Evolutionary conservation across 345 rosid species (phyloP).

Genomic region (Anacardium occidentale): DNA sequence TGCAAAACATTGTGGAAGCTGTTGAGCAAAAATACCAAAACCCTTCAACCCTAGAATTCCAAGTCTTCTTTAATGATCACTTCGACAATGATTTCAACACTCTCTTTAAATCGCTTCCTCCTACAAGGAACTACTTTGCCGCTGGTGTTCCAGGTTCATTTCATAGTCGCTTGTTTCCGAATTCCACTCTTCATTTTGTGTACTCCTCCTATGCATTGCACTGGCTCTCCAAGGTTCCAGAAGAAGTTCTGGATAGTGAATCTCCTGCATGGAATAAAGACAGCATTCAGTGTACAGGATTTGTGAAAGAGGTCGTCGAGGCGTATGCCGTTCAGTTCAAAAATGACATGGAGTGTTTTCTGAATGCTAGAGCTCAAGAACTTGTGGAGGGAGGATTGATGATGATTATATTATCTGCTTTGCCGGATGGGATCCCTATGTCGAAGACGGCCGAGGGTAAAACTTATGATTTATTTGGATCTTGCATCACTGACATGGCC

Average conservation of each 20-base stretch:
- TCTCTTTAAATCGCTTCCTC: constrained; percentile 36
- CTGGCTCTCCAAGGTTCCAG: constrained; percentile 12
- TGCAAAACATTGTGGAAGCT: constrained; percentile 44
- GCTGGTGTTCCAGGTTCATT: constrained; percentile 14
- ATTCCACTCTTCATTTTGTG: constrained; percentile 3
- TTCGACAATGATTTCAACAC: constrained; percentile 46
- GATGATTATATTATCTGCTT: background rate
- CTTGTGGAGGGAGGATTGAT: constrained; percentile 15
- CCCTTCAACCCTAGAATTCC: constrained; percentile 21
- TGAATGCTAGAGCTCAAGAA: constrained; percentile 16
- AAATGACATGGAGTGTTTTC: constrained; percentile 5
- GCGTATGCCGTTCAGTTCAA: constrained; percentile 9
- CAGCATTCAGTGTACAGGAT: background rate
- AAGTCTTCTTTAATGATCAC: constrained; percentile 40
- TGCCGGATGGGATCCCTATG: background rate
- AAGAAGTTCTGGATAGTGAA: background rate
- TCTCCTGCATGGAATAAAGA: constrained; percentile 19
- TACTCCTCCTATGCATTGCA: constrained; percentile 14
- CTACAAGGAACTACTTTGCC: constrained; percentile 1
- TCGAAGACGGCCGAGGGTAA: background rate
- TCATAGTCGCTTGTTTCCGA: constrained; percentile 16
- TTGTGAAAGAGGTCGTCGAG: constrained; percentile 5
- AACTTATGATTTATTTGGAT: background rate
- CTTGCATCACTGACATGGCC: constrained; percentile 6
- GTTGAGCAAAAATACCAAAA: constrained; percentile 31